These are phyloP conservation scores for Candida sp. DNA, from an alignment of 1,139 yeast genomes.

Conservation along the genomic window DNA sequence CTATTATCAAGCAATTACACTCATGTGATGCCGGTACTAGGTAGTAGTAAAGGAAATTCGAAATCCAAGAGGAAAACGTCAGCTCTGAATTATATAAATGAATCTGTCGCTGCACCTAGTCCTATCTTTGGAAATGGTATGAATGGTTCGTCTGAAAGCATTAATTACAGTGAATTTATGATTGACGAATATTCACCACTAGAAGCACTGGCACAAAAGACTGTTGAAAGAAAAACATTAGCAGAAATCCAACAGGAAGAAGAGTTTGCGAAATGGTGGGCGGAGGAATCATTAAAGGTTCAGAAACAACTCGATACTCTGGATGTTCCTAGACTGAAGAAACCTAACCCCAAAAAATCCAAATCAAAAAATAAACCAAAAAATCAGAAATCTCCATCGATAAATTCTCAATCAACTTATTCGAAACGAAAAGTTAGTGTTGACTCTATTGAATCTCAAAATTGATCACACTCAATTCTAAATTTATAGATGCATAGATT, in stretches of 20 bases:
- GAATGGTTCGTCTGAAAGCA: neutral
- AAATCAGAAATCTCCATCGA: neutral
- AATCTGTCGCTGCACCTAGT: neutral
- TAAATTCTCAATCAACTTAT: neutral
- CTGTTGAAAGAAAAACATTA: constrained; percentile 37
- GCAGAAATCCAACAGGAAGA: constrained; percentile 77
- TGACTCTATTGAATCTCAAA: neutral
- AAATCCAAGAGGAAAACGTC: neutral
- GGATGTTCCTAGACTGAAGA: constrained; percentile 3
- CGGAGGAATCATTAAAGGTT: constrained; percentile 59
- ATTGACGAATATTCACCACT: constrained; percentile 17
- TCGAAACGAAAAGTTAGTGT: neutral
- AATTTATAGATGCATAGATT: neutral
- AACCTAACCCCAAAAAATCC: constrained; percentile 2
- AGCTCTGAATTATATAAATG: neutral
- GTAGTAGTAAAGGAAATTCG: neutral
- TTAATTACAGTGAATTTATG: constrained; percentile 13
- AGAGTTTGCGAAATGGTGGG: constrained; percentile 84
- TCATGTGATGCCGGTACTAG: constrained; percentile 1
- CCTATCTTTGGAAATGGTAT: neutral
- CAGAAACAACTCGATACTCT: constrained; percentile 40
- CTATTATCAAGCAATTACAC: constrained; percentile 1
- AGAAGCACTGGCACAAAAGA: too few relatives aligned
- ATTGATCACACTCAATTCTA: neutral
- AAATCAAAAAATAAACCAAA: neutral